phyloP scores from a whole-genome alignment of 1,284 basidiomycete genomes.

The Trichosporon asahii region DNA sequence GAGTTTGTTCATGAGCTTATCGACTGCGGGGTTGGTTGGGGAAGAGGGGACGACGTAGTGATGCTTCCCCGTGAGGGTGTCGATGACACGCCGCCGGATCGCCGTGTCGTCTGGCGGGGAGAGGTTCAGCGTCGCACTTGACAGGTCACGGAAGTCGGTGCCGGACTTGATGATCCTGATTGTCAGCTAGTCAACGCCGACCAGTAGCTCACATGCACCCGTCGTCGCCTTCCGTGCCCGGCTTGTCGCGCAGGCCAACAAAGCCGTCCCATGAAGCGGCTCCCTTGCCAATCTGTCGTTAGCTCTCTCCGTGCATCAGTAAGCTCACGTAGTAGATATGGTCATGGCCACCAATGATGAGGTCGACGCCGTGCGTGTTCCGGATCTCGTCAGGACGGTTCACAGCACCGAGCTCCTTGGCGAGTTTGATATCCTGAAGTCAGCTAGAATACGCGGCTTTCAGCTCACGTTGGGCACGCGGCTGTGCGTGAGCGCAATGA shows the following conservation, averaged over 20 bases:
- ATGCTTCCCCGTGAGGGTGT: slow-evolving; percentile 63
- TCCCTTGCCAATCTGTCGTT: slow-evolving; percentile 68
- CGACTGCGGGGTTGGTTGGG: slow-evolving; percentile 61
- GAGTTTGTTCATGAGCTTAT: slow-evolving; percentile 62
- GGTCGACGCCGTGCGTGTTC: slow-evolving; percentile 70
- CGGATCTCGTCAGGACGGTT: slow-evolving; percentile 54
- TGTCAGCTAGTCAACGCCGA: not conserved
- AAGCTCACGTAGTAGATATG: slow-evolving; percentile 55
- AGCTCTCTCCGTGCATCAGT: not conserved
- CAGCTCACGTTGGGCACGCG: slow-evolving; percentile 62
- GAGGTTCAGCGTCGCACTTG: slow-evolving; percentile 67
- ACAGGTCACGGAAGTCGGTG: slow-evolving; percentile 84
- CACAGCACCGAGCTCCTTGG: slow-evolving; percentile 62
- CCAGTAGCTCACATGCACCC: slow-evolving; percentile 60
- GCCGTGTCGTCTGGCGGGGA: slow-evolving; percentile 59
- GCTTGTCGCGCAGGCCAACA: slow-evolving; percentile 58
- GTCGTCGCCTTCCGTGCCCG: slow-evolving; percentile 71
- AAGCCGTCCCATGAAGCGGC: slow-evolving; percentile 69
- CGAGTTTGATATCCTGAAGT: slow-evolving; percentile 64
- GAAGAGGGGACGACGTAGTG: slow-evolving; percentile 63
- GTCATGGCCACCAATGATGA: slow-evolving; percentile 86
- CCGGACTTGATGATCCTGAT: slow-evolving; percentile 70
- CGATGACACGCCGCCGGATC: slow-evolving; percentile 66
- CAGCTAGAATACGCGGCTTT: not conserved
- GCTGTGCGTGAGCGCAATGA: slow-evolving; percentile 78